Base-by-base conservation (phyloP, 2,329 filamentous ascomycete species). In the Acephala macrosclerotiorum region DNA sequence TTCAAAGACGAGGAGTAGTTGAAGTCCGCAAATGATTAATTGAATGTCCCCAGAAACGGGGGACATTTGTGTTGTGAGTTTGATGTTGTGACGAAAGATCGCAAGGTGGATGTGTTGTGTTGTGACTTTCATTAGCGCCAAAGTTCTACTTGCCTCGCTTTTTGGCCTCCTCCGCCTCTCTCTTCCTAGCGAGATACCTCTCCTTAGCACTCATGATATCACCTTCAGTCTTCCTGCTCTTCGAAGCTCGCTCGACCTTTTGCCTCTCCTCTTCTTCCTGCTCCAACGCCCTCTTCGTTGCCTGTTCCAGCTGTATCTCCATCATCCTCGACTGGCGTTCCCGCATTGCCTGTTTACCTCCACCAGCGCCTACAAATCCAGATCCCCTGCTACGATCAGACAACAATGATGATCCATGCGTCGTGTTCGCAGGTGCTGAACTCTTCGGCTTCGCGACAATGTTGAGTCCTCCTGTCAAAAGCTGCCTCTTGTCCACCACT, bases 401-500 rank as follows among this genome's bases (percentile, higher is more conserved):
- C 55, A 68, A 62, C n/a, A 73, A 67, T 26, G 63, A 40, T 16
- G 60, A 65, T n/a, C 67, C 68, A 56, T 69, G 66, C 33, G 66
- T 51, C 18, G 65, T 29, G 59, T 61, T 69, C 3, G 61, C 38
- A 35, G 64, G 25, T 14, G 64, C 36, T 63, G 84, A 80, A 11
- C 76, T 73, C 76, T 88, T 88, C 71, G 89, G 89, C 75, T 87
- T 90, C 0, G 85, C 81, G 58, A 85, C 84, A 20, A 96, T 80
- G 72, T 96, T 96, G 60, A 96, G 83, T 29, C 92, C 92, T 7
- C 91, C 90, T 56, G 82, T 85, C 7, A 96, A 84, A 9, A 96
- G 81, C 76, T 96, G 89, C n/a, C 92, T 84, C 81, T 94, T 95
- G 76, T 96, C 92, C 29, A 93, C 90, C 1, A 96, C 89, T 75